Evolutionary conservation across 2,329 filamentous ascomycete genomes (phyloP), one percentile per base, ranked within the genome.

Genomic region (Cyanodermella asteris): DNA sequence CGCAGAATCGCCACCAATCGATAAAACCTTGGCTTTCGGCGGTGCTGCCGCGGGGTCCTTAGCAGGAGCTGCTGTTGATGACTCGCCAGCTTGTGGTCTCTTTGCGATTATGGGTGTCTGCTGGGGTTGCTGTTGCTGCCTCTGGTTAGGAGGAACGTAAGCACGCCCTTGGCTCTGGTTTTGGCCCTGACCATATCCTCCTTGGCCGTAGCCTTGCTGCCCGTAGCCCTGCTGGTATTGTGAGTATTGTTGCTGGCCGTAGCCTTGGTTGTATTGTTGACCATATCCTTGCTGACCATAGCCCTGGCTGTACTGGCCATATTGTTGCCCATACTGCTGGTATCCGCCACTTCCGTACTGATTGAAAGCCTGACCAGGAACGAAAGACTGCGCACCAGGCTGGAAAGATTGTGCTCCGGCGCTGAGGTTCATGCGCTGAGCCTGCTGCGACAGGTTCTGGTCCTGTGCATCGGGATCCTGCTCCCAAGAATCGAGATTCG

Each of bases 401-500:
- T 72, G 66, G 54, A 90, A 87, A 12, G 72, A 60, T 30, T 66
- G 55, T 29, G 67, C 70, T 31, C 65, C 69, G 8, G 72, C 70
- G 7, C 59, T 61, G 57, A 81, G 81, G 11, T 55, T 44, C 47
- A 74, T 71, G 47, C 73, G 67, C 40, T 73, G 66, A 18, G 75
- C 55, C 58, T 82, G 76, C 40, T 70, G 69, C 33, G 76, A 66
- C 49, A 91, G 67, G 47, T 77, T 51, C 36, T 64, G 73, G 41
- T 82, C 73, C 58, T 78, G 72, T 34, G 67, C 70, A 28, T 72
- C 60, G 42, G 72, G 70, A 43, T 82, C 77, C 43, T 91, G 80
- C 55, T 94, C 82, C 77, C 87, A 94, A 34, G 81, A 91, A 50
- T 91, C 81, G 42, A 80, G 75, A 50, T 82, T 71, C 40, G 82